Evolutionary conservation across 306 rosid genomes (phyloP).

Genomic region (Quercus aquifolioides): DNA sequence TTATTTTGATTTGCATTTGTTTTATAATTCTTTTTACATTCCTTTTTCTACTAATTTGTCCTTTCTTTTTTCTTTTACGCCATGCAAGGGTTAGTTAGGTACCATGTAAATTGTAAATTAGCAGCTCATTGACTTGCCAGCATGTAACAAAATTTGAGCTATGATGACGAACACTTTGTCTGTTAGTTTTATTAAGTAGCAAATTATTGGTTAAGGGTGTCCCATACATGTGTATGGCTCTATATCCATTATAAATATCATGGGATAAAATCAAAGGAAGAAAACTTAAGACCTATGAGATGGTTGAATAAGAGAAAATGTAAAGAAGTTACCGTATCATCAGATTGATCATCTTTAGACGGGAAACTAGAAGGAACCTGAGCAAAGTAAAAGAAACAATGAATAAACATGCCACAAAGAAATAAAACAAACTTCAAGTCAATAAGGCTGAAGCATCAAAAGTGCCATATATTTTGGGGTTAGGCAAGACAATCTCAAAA

Average conservation of each 20-base stretch:
- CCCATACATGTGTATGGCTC: background rate
- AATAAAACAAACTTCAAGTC: conserved; percentile 11
- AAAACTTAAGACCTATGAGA: background rate
- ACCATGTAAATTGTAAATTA: background rate
- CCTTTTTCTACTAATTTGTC: background rate
- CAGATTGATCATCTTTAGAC: conserved; percentile 42
- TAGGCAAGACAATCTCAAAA: background rate
- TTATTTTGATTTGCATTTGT: background rate
- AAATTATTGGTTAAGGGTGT: background rate
- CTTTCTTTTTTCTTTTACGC: background rate
- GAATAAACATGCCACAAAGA: conserved; percentile 8
- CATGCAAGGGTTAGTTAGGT: background rate
- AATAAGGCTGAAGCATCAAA: background rate
- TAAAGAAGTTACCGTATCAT: conserved; percentile 47
- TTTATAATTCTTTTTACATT: background rate
- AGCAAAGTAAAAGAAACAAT: conserved; percentile 19
- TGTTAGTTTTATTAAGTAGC: background rate
- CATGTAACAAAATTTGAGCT: background rate
- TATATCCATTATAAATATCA: background rate
- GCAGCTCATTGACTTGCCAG: background rate
- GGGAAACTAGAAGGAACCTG: conserved; percentile 86
- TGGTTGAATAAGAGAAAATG: background rate
- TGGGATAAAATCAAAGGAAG: background rate
- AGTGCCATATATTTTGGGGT: background rate
- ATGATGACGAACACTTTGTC: background rate